Base-by-base conservation (phyloP, 306 rosid genomes). In the Rosa multiflora region DNA sequence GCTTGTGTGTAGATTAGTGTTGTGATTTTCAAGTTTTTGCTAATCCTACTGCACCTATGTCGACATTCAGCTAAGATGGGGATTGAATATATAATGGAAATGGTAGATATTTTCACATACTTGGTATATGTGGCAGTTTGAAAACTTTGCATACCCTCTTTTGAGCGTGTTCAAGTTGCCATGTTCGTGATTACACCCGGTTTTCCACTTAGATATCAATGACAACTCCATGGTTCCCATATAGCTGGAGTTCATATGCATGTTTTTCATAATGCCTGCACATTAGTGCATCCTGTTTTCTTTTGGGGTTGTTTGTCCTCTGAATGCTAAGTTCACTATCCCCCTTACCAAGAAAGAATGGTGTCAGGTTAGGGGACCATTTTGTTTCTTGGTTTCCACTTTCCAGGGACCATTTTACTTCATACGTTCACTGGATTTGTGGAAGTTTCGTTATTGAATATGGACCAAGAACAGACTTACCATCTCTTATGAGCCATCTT, bases 371-470 rank as follows among this genome's bases (percentile, higher is more conserved):
- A 14, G 8, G 70, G 81, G 87, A 76, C 81, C 84, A 55, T 64
- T 61, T 72, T 61, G 62, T 29, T 51, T 49, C 13, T 63, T 29
- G 42, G 9, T 23, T 23, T 23, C 26, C 26, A 23, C 26, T 11
- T 26, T 66, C 5, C 15, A 14, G 55, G 79, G 82, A 72, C 82
- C 82, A 52, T 64, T 40, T 73, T 49, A 63, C 37, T 44, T 29
- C 39, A 14, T 51, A 59, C 15, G 43, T 72, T 72, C 74, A 58
- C 55, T 43, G 29, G 10, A 44, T 53, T 23, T 63, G 78, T 52
- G 87, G 84, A 76, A 72, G 51, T 72, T 83, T 80, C 84, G 67
- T 66, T 47, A 68, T 39, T 35, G 68, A 70, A 51, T 55, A 67
- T 67, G 56, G 43, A 44, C 42, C 35, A 32, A 32, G 35, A 32